phyloP scores from a whole-genome alignment of 768 basidiomycete species.

The Terana coerulea region DNA sequence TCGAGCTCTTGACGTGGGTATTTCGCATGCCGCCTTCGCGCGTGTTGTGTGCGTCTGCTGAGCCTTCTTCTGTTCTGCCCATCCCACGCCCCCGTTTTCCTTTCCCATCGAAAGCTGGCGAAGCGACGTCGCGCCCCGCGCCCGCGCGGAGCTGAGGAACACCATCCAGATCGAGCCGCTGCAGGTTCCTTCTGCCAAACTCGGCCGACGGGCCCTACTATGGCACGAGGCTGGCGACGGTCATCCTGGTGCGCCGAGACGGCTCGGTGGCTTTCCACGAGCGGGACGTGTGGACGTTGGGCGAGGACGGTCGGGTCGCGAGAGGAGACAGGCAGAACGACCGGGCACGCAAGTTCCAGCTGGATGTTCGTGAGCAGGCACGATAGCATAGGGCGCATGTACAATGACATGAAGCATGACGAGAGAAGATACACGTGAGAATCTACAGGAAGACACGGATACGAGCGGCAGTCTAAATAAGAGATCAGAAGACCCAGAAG shows the following conservation, averaged over 20 bases:
- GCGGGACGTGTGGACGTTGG: conserved; percentile 58
- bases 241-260: conserved; percentile 56
- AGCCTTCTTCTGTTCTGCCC: conserved; percentile 15
- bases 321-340: conserved; percentile 39
- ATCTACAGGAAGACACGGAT: too few species aligned
- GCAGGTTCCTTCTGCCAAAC: background rate
- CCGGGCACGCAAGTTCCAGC: conserved; percentile 49
- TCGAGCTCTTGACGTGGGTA: conserved; percentile 69
- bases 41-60: conserved; percentile 6
- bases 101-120: conserved; percentile 13
- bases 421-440: too few species aligned
- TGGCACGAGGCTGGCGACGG: conserved; percentile 70
- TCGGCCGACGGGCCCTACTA: conserved; percentile 31
- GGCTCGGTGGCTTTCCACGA: conserved; percentile 66
- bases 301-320: conserved; percentile 33
- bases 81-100: too few species aligned
- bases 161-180: conserved; percentile 47
- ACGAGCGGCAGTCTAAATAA: too few species aligned
- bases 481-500: too few species aligned
- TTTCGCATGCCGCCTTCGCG: conserved; percentile 3
- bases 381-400: background rate
- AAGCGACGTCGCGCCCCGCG: conserved; percentile 31
- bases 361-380: conserved; percentile 15
- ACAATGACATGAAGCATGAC: conserved; percentile 13
- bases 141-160: conserved; percentile 50